phyloP scores from a whole-genome alignment of 2,329 filamentous ascomycete species.

The Ilyonectria sp. region DNA sequence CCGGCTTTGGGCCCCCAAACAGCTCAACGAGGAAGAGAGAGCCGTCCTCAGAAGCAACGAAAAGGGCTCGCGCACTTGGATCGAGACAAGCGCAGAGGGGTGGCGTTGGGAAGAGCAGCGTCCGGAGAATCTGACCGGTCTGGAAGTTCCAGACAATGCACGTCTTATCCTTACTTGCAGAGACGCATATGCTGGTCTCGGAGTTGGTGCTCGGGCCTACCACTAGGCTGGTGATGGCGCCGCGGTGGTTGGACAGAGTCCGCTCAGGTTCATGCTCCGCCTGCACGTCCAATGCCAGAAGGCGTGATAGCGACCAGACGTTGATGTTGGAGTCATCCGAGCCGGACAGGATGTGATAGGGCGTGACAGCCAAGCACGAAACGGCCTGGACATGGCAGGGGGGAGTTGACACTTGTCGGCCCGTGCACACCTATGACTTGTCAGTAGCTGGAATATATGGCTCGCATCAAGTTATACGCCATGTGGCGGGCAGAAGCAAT shows the following conservation, averaged over 20 bases:
- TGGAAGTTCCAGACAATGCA: constrained; percentile 95
- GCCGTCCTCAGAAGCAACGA: constrained; percentile 85
- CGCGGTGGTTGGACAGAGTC: constrained; percentile 84
- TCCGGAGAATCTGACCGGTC: constrained; percentile 82
- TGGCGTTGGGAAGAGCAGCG: constrained; percentile 82
- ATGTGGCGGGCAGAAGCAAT: constrained; percentile 39
- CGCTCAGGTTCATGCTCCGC: constrained; percentile 78
- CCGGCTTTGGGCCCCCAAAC: constrained; percentile 66
- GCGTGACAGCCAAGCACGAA: constrained; percentile 80
- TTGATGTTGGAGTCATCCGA: constrained; percentile 92
- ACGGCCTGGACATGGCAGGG: constrained; percentile 86
- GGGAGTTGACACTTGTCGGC: constrained; percentile 81
- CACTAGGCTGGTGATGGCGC: constrained; percentile 76
- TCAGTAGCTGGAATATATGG: constrained; percentile 41
- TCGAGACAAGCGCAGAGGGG: constrained; percentile 84
- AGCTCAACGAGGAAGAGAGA: constrained; percentile 87
- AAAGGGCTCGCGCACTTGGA: constrained; percentile 86
- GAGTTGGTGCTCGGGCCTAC: constrained; percentile 76
- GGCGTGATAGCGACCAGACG: constrained; percentile 86
- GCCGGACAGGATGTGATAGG: constrained; percentile 81
- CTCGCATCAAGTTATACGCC: constrained; percentile 28
- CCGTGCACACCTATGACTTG: constrained; percentile 75
- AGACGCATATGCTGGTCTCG: constrained; percentile 86
- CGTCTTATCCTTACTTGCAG: constrained; percentile 87
- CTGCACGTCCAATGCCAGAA: constrained; percentile 74